Percentiles rank a stretch among this genome's conserved stretches.
These are phyloP conservation scores for Blastobotrys aristatus DNA, from an alignment of 1,139 yeast genomes.

Conservation along the genomic window DNA sequence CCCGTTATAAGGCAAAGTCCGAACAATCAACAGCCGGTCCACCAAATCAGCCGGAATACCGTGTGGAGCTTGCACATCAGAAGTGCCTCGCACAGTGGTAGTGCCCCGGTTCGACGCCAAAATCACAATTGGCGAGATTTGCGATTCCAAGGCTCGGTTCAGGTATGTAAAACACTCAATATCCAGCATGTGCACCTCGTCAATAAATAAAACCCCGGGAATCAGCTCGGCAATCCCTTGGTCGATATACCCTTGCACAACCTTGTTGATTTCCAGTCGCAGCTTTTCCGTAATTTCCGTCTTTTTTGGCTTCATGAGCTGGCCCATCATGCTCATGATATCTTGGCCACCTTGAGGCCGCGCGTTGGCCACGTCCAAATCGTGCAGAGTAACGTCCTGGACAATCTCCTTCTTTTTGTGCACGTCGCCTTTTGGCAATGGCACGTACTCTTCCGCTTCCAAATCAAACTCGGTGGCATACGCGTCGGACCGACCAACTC, in stretches of 20 bases:
- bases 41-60: conserved; percentile 95
- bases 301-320: conserved; percentile 88
- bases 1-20: conserved; percentile 79
- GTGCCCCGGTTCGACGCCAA: conserved; percentile 93
- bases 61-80: conserved; percentile 84
- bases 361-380: conserved; percentile 92
- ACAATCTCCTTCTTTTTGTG: conserved; percentile 98
- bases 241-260: conserved; percentile 91
- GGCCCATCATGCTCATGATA: conserved; percentile 98
- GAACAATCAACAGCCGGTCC: conserved; percentile 84
- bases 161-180: conserved; percentile 92
- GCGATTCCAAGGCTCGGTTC: conserved; percentile 86
- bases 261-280: conserved; percentile 89
- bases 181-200: conserved; percentile 97
- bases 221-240: conserved; percentile 98
- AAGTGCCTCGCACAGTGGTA: conserved; percentile 89
- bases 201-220: conserved; percentile 96
- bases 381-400: conserved; percentile 95
- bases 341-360: conserved; percentile 99
- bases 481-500: conserved; percentile 97
- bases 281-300: conserved; percentile 98
- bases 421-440: conserved; percentile 97
- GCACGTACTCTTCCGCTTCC: conserved; percentile 98
- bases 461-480: conserved; percentile 97
- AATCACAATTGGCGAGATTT: conserved; percentile 91